Evolutionary conservation across 75 land plant genomes (phyloP).

Genomic region (Larix kaempferi): DNA sequence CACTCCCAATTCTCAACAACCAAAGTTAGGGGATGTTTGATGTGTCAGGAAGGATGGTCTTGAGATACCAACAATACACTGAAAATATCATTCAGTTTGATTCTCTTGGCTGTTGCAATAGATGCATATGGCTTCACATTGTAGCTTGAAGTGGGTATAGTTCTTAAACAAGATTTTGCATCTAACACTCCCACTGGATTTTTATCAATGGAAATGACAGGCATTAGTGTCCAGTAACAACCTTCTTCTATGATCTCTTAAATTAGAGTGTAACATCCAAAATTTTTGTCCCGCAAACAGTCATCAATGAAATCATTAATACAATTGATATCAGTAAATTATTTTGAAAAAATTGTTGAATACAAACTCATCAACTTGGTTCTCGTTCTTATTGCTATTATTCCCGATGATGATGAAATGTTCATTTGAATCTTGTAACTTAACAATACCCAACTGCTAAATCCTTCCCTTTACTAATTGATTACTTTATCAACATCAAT

Average conservation of each 20-base stretch:
- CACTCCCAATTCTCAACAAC: not conserved
- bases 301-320: no score
- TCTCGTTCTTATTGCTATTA: no score
- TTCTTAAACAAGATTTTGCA: slow-evolving; percentile 46
- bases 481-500: slow-evolving; percentile 43
- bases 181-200: slow-evolving; percentile 64
- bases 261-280: slow-evolving; percentile 11
- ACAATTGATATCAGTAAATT: no score
- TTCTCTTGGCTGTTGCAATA: slow-evolving; percentile 22
- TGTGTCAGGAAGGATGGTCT: slow-evolving; percentile 2
- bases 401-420: no score
- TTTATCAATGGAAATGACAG: not conserved
- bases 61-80: not conserved
- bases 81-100: slow-evolving; percentile 10
- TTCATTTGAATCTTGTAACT: no score
- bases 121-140: slow-evolving; percentile 2
- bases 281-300: not conserved
- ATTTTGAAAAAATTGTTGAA: no score
- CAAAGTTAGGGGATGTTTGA: no score
- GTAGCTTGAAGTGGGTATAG: slow-evolving; percentile 12
- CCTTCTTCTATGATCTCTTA: not conserved
- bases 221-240: not conserved
- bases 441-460: no score
- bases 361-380: no score
- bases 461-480: no score